Evolutionary conservation across 257 asterid species (phyloP).

Genomic region (Verbena officinalis): DNA sequence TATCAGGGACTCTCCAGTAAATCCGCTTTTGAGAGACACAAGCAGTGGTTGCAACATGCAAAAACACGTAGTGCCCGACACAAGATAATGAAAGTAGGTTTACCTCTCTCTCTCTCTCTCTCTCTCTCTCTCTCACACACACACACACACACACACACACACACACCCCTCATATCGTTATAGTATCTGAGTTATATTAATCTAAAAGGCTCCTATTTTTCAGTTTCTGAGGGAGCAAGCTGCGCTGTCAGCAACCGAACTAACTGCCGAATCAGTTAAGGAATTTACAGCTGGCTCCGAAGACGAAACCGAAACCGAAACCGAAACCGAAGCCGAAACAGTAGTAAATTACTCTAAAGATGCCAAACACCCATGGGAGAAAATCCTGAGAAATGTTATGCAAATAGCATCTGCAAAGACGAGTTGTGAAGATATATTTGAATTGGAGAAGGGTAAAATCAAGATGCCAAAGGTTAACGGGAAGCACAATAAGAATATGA

Average conservation of each 20-base stretch:
- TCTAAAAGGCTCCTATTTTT: constrained; percentile 23
- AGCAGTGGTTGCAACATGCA: constrained; percentile 94
- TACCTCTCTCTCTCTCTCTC: neutral
- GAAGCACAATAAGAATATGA: constrained; percentile 74
- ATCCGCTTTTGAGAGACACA: constrained; percentile 91
- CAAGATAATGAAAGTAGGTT: constrained; percentile 86
- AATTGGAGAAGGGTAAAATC: constrained; percentile 28
- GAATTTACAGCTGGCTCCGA: constrained; percentile 69
- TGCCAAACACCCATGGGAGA: constrained; percentile 64
- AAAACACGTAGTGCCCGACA: constrained; percentile 96
- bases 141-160: neutral
- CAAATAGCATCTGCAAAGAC: constrained; percentile 36
- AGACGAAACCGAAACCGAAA: constrained; percentile 58
- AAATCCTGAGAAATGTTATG: constrained; percentile 46
- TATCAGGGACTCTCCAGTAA: constrained; percentile 82
- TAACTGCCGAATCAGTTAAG: constrained; percentile 75
- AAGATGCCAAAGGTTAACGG: constrained; percentile 43
- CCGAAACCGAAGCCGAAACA: constrained; percentile 60
- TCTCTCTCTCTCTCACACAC: neutral
- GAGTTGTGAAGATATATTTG: constrained; percentile 24
- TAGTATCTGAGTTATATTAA: constrained; percentile 17
- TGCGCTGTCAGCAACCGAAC: constrained; percentile 76
- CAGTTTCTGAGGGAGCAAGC: constrained; percentile 97
- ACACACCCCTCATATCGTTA: neutral
- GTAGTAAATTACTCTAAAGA: constrained; percentile 50